Conservation (phyloP, 225 moss, liverwort and hornwort species). For the Bryum argenteum region DNA sequence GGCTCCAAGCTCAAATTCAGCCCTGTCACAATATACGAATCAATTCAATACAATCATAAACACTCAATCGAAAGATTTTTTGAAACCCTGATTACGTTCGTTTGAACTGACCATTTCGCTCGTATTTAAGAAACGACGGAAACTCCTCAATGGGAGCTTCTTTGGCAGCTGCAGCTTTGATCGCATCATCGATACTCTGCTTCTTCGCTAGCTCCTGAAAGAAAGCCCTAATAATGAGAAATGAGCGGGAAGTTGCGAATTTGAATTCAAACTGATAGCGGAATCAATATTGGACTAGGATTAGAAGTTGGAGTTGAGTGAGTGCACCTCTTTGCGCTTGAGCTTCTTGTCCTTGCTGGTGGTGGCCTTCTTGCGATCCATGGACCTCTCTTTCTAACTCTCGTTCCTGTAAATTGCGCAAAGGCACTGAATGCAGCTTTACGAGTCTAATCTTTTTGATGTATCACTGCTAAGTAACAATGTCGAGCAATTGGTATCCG, state of each 20-base stretch:
- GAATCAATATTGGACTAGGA: neutral
- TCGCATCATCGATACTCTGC: constrained; percentile 59
- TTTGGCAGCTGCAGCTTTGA: constrained; percentile 73
- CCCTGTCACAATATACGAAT: constrained; percentile 39
- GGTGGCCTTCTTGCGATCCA: constrained; percentile 57
- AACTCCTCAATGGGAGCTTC: constrained; percentile 73
- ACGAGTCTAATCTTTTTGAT: no score
- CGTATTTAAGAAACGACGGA: constrained; percentile 82
- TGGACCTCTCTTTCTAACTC: constrained; percentile 19
- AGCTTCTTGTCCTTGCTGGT: constrained; percentile 76
- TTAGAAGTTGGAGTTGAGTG: neutral
- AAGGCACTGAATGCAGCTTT: neutral
- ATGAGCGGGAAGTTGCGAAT: neutral
- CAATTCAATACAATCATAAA: no score
- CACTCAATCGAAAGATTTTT: no score
- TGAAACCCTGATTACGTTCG: constrained; percentile 19
- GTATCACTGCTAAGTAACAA: neutral
- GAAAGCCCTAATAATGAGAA: neutral
- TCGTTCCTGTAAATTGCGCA: neutral
- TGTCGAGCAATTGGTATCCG: neutral
- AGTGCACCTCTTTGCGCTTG: constrained; percentile 89
- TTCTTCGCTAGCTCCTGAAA: constrained; percentile 74
- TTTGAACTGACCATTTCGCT: constrained; percentile 86
- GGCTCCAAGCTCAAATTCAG: constrained; percentile 65
- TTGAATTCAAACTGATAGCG: neutral